A percentile compares a stretch with the other conserved stretches of the same genome.
These are phyloP conservation scores for Halteria grandinella DNA, from an alignment of 73 alveolate genomes.

Conservation along the genomic window DNA sequence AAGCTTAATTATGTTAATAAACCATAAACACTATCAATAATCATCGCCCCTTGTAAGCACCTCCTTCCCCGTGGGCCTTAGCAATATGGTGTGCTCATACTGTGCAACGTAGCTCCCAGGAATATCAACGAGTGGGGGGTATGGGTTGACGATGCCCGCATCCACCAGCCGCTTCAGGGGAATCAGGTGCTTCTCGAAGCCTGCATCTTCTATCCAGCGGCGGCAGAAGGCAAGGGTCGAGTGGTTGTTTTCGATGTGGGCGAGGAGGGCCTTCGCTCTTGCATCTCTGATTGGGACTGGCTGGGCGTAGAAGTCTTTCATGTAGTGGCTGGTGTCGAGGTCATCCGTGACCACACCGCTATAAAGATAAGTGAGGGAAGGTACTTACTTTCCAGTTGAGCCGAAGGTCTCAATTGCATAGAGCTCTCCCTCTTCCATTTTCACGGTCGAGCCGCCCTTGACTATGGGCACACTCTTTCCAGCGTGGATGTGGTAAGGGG, in stretches of 20 bases:
- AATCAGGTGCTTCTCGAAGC: conserved; percentile 83
- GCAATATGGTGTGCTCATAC: conserved; percentile 92
- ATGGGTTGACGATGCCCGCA: conserved; percentile 88
- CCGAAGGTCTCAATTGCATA: conserved; percentile 99
- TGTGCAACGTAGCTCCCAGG: conserved; percentile 94
- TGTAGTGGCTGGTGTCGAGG: conserved; percentile 94
- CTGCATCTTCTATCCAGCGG: conserved; percentile 93
- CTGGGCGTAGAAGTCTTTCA: conserved; percentile 87
- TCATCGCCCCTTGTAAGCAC: conserved; percentile 95
- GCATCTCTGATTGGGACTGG: conserved; percentile 85
- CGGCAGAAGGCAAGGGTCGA: conserved; percentile 95
- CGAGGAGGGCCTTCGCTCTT: conserved; percentile 85
- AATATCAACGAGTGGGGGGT: conserved; percentile 92
- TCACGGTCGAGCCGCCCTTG: conserved; percentile 83
- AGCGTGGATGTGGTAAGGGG: conserved; percentile 91
- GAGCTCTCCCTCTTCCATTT: conserved; percentile 97
- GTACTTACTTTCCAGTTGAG: conserved; percentile 89
- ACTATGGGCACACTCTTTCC: conserved; percentile 97
- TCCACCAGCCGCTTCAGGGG: conserved; percentile 87
- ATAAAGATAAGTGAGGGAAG: not conserved
- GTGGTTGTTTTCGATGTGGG: conserved; percentile 83
- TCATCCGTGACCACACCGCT: conserved; percentile 92
- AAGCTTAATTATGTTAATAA: not conserved
- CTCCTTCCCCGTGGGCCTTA: conserved; percentile 95
- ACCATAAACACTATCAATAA: too few species aligned